Evolutionary conservation across 371 early-diverging fungal species (phyloP).

Genomic region (Rhizopus delemar): DNA sequence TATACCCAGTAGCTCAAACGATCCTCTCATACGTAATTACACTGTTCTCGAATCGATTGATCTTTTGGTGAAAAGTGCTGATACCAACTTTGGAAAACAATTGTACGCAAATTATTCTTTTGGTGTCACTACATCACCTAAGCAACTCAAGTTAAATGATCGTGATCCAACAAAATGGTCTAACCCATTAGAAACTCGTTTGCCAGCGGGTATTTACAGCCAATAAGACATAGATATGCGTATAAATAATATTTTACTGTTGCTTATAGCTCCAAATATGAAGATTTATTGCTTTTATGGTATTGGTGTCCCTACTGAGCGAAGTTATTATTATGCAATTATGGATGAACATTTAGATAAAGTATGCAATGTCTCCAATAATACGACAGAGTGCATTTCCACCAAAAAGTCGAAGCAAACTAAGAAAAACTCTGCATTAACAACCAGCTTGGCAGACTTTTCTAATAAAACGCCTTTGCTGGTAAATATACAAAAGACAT

Average conservation of each 20-base stretch:
- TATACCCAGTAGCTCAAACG: constrained; percentile 10
- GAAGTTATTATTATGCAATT: constrained; percentile 71
- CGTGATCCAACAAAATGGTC: constrained; percentile 75
- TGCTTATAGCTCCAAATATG: constrained; percentile 58
- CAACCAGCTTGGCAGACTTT: neutral
- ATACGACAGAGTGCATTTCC: constrained; percentile 7
- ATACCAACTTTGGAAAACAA: constrained; percentile 50
- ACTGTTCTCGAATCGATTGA: constrained; percentile 60
- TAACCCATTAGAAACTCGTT: constrained; percentile 81
- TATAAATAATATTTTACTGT: neutral
- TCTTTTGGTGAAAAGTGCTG: constrained; percentile 55
- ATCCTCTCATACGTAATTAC: constrained; percentile 33
- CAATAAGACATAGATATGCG: neutral
- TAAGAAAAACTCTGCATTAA: neutral
- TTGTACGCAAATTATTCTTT: constrained; percentile 65
- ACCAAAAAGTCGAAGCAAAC: neutral
- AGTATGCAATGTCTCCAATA: neutral
- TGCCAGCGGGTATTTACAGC: constrained; percentile 65
- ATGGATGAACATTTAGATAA: constrained; percentile 13
- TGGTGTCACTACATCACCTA: constrained; percentile 61
- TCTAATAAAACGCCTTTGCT: neutral
- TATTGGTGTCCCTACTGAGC: constrained; percentile 77
- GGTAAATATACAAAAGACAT: neutral
- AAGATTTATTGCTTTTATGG: constrained; percentile 88
- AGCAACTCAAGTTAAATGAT: constrained; percentile 51